Evolutionary conservation across 352 stramenopile genomes (phyloP).

Genomic region (Phytophthora pistaciae): DNA sequence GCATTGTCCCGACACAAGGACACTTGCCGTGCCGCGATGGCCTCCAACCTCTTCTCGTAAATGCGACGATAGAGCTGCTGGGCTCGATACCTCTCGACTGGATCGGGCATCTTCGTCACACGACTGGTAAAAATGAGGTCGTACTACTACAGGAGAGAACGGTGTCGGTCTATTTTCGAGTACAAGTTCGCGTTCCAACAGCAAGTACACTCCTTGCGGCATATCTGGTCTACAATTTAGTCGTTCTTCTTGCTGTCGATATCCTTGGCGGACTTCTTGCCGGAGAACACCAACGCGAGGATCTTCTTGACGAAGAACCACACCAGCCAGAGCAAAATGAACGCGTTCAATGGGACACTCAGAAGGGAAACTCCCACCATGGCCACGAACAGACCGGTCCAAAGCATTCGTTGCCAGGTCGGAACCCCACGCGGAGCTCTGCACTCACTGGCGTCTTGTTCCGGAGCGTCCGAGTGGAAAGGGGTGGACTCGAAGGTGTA

Average conservation of each 20-base stretch:
- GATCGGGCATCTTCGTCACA: constrained; percentile 46
- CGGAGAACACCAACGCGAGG: constrained; percentile 21
- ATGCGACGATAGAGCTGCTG: constrained; percentile 62
- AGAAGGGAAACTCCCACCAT: constrained; percentile 53
- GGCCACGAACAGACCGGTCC: constrained; percentile 48
- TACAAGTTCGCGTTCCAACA: constrained; percentile 1
- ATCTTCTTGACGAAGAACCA: constrained; percentile 67
- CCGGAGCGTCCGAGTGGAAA: constrained; percentile 48
- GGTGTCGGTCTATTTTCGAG: constrained; percentile 39
- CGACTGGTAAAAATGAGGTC: too few relatives aligned
- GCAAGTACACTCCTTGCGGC: neutral
- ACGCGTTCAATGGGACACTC: constrained; percentile 58
- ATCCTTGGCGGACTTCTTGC: constrained; percentile 9
- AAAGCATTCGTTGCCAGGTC: constrained; percentile 44
- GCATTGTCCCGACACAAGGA: constrained; percentile 66
- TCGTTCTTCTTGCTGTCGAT: constrained; percentile 40
- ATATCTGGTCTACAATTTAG: constrained; percentile 27
- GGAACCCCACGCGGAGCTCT: constrained; percentile 52
- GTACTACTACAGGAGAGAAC: neutral
- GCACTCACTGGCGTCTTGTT: constrained; percentile 57
- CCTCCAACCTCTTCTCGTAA: constrained; percentile 62
- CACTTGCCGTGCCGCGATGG: constrained; percentile 51
- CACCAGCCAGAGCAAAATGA: constrained; percentile 69
- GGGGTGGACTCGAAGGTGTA: constrained; percentile 61
- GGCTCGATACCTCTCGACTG: constrained; percentile 53